Conservation (phyloP, 495 filamentous ascomycete species). For the Lasiosphaeria hispida region DNA sequence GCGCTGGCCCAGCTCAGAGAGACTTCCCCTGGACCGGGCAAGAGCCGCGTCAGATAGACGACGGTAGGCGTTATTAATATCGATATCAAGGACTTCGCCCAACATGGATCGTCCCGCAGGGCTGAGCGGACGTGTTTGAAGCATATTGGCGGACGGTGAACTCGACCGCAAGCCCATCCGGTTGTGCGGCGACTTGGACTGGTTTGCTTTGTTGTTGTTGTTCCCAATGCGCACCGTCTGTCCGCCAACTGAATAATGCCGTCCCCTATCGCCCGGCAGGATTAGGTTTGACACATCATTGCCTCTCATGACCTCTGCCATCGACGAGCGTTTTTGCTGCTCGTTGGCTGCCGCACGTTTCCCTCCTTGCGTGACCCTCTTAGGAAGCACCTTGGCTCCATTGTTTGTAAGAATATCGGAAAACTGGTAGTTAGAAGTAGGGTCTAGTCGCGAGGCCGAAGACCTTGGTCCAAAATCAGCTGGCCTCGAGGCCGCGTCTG, state of each 20-base stretch:
- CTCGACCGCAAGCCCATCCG: conserved; percentile 55
- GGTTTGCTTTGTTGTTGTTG: conserved; percentile 29
- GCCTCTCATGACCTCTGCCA: conserved; percentile 50
- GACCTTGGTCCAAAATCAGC: conserved; percentile 41
- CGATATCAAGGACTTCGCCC: conserved; percentile 52
- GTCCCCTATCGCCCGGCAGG: conserved; percentile 43
- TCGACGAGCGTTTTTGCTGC: conserved; percentile 30
- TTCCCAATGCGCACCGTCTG: conserved; percentile 33
- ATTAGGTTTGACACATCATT: conserved; percentile 42
- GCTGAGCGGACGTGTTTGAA: conserved; percentile 38
- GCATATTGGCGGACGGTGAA: conserved; percentile 50
- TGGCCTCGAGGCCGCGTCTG: conserved; percentile 47
- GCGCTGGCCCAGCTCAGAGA: conserved; percentile 49
- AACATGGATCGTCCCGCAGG: conserved; percentile 42
- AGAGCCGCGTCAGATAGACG: conserved; percentile 66
- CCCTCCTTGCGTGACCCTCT: conserved; percentile 42
- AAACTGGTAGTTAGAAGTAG: conserved; percentile 52
- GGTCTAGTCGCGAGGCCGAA: conserved; percentile 35
- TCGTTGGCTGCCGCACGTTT: conserved; percentile 33
- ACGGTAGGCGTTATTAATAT: conserved; percentile 59
- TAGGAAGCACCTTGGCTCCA: conserved; percentile 41
- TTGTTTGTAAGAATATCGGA: conserved; percentile 49
- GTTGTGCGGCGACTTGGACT: conserved; percentile 60
- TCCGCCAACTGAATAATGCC: conserved; percentile 47
- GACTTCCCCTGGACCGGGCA: conserved; percentile 50